These are phyloP conservation scores for Cryphonectria japonica DNA, from an alignment of 2,329 filamentous ascomycete genomes.

Conservation along the genomic window DNA sequence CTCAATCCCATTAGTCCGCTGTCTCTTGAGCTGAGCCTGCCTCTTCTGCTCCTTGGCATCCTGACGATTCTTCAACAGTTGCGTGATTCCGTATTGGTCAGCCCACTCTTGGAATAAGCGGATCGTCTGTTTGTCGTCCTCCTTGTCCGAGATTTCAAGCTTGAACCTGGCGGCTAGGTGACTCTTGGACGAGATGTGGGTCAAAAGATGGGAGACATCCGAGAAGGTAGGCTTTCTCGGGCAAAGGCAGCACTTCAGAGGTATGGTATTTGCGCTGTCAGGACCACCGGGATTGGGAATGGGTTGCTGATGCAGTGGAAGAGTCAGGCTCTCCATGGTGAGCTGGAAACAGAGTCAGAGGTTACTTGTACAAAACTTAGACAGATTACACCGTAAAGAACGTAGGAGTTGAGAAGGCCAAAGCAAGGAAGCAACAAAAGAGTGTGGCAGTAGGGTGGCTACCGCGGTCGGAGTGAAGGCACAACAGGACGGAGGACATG, in stretches of 20 bases:
- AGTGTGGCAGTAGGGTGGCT: conserved; percentile 34
- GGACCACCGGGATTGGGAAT: conserved; percentile 1
- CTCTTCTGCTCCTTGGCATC: conserved; percentile 71
- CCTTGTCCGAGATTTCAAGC: conserved; percentile 69
- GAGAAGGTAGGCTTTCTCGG: conserved; percentile 80
- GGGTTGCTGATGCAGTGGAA: not conserved
- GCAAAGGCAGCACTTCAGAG: conserved; percentile 82
- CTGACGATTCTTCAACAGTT: conserved; percentile 77
- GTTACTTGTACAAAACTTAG: not conserved
- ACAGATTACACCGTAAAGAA: conserved; percentile 7
- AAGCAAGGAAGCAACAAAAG: conserved; percentile 35
- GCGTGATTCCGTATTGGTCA: conserved; percentile 68
- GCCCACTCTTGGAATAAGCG: conserved; percentile 81
- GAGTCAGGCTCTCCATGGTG: conserved; percentile 19
- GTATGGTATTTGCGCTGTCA: conserved; percentile 47
- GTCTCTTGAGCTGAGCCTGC: conserved; percentile 20
- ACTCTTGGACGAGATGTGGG: conserved; percentile 90
- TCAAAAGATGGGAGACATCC: conserved; percentile 88
- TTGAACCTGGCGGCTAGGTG: conserved; percentile 86
- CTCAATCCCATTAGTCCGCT: conserved; percentile 1
- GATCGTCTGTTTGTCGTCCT: conserved; percentile 65
- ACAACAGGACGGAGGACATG: conserved; percentile 23
- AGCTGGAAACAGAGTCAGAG: conserved; percentile 11
- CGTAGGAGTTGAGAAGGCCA: not conserved
- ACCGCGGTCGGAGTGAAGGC: conserved; percentile 38